These are phyloP conservation scores for Claviceps capensis DNA, from an alignment of 2,329 filamentous ascomycete genomes.

Conservation along the genomic window DNA sequence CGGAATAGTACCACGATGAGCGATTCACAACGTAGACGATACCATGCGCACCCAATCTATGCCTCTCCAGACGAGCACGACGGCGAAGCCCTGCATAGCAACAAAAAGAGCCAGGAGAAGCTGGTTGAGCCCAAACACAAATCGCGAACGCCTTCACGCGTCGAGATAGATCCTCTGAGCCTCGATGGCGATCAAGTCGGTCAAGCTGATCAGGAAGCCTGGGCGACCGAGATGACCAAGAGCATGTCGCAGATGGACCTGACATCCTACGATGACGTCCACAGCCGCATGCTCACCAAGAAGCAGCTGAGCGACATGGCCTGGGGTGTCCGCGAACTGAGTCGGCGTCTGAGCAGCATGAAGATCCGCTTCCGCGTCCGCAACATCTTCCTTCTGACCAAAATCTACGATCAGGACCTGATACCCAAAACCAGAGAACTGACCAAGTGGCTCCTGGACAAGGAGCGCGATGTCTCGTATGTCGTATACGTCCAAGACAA, in stretches of 20 bases:
- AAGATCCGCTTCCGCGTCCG: conserved; percentile 69
- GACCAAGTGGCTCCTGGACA: conserved; percentile 65
- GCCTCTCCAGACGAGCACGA: conserved; percentile 9
- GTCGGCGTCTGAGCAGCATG: conserved; percentile 72
- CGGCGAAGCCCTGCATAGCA: conserved; percentile 7
- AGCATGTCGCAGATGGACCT: conserved; percentile 28
- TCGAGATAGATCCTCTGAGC: conserved; percentile 25
- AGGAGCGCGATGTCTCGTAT: conserved; percentile 53
- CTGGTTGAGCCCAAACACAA: conserved; percentile 12
- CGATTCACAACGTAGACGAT: conserved; percentile 15
- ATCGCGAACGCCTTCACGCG: conserved; percentile 12
- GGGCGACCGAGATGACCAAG: conserved; percentile 35
- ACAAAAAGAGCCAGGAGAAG: conserved; percentile 9
- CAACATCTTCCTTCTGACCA: conserved; percentile 78
- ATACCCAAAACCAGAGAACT: conserved; percentile 66
- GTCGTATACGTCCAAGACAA: conserved; percentile 74
- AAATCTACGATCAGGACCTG: conserved; percentile 74
- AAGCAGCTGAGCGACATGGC: conserved; percentile 95
- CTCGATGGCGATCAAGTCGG: conserved; percentile 30
- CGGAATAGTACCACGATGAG: conserved; percentile 14
- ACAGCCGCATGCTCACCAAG: conserved; percentile 76
- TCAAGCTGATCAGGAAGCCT: conserved; percentile 42
- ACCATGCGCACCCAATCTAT: conserved; percentile 16
- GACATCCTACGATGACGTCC: conserved; percentile 23
- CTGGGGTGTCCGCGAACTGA: conserved; percentile 83